Percentiles rank a stretch among this genome's conserved stretches.
Evolutionary conservation across 1,284 basidiomycete species (phyloP).

Genomic region (Exobasidium rhododendri): DNA sequence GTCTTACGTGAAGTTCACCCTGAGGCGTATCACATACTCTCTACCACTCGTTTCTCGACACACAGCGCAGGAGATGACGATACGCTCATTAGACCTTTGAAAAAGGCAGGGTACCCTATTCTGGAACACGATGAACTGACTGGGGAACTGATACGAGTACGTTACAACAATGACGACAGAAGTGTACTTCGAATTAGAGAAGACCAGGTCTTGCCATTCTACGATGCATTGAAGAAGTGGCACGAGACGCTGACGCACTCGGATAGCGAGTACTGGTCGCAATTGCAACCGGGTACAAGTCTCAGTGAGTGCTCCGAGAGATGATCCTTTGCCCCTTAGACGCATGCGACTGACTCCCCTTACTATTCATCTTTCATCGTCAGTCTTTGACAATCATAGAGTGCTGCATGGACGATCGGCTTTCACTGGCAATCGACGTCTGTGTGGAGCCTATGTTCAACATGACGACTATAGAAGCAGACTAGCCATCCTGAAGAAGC

Average conservation of each 20-base stretch:
- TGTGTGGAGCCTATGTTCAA: slow-evolving; percentile 82
- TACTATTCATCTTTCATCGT: too few relatives aligned
- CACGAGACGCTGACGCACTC: slow-evolving; percentile 70
- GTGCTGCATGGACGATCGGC: slow-evolving; percentile 88
- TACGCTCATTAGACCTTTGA: slow-evolving; percentile 41
- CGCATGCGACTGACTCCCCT: too few relatives aligned
- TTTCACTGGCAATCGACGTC: slow-evolving; percentile 79
- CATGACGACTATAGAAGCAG: slow-evolving; percentile 46
- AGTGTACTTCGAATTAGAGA: slow-evolving; percentile 25
- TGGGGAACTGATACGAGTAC: slow-evolving; percentile 70
- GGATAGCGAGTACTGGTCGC: slow-evolving; percentile 87
- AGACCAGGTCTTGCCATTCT: slow-evolving; percentile 60
- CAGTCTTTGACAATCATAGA: slow-evolving; percentile 89
- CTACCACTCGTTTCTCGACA: slow-evolving; percentile 68
- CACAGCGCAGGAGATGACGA: slow-evolving; percentile 68
- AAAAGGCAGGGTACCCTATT: slow-evolving; percentile 40
- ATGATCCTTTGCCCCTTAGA: too few relatives aligned
- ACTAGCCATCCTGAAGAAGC: slow-evolving; percentile 28
- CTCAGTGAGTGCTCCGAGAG: slow-evolving; percentile 70
- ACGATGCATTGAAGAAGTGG: slow-evolving; percentile 69
- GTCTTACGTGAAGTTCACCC: slow-evolving; percentile 73
- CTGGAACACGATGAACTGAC: slow-evolving; percentile 59
- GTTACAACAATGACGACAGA: slow-evolving; percentile 95
- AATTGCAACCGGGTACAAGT: slow-evolving; percentile 78
- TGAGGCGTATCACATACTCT: slow-evolving; percentile 69